Evolutionary conservation across 768 basidiomycete genomes (phyloP).

Genomic region (Suillus bovinus): DNA sequence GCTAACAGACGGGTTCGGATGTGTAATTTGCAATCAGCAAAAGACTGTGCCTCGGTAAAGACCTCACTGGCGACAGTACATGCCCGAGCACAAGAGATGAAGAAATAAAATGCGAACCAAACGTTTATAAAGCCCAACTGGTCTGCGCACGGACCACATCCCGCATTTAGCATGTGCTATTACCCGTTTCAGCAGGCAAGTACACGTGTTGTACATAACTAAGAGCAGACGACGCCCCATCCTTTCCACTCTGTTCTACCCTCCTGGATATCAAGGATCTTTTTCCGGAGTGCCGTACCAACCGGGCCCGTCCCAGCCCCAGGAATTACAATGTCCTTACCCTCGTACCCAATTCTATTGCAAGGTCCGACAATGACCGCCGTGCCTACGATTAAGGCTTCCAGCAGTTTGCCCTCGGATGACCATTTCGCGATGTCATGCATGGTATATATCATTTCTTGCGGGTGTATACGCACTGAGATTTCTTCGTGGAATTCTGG

Average conservation of each 20-base stretch:
- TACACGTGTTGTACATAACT: background rate
- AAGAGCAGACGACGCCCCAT: conserved; percentile 55
- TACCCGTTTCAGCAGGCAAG: background rate
- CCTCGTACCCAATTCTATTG: conserved; percentile 72
- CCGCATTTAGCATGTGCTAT: background rate
- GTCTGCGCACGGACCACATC: conserved; percentile 52
- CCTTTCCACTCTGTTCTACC: conserved; percentile 60
- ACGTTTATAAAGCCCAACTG: conserved; percentile 39
- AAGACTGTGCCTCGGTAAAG: conserved; percentile 90
- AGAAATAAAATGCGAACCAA: conserved; percentile 22
- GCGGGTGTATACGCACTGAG: conserved; percentile 39
- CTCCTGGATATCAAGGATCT: conserved; percentile 77
- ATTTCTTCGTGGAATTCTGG: conserved; percentile 44
- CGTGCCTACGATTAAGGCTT: conserved; percentile 85
- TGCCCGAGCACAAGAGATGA: conserved; percentile 93
- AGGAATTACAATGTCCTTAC: conserved; percentile 62
- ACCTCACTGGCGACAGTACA: conserved; percentile 96
- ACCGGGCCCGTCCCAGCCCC: conserved; percentile 53
- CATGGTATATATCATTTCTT: conserved; percentile 65
- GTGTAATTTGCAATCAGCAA: conserved; percentile 96
- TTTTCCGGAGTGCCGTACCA: conserved; percentile 66
- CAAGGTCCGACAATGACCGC: conserved; percentile 77
- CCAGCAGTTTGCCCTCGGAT: conserved; percentile 64
- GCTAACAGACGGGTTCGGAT: conserved; percentile 92
- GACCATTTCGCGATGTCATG: conserved; percentile 55